Evolutionary conservation across 2,329 filamentous ascomycete species (phyloP), one percentile per base, ranked within the genome.

Genomic region (Aspergillus luchuensis): DNA sequence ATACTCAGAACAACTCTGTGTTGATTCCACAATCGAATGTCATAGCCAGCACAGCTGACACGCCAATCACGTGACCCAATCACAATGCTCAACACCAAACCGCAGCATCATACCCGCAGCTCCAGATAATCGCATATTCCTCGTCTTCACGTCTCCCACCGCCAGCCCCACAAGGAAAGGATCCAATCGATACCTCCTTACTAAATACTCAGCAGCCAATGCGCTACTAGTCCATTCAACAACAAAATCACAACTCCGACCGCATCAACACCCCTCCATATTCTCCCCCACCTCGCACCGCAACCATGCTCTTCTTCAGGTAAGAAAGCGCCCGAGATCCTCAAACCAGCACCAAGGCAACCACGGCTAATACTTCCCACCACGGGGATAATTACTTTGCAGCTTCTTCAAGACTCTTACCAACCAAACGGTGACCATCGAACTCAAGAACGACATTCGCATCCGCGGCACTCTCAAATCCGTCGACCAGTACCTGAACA

Each of bases 351-450:
- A 54, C 25, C 30, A 48, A 53, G 50, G 23, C 45, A 30, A 39
- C 33, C 10, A n/a, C 47, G 13, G 41, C 47, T 15, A 45, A 25
- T 53, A 19, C 28, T 4, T 1, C 28, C 28, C 30, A n/a, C 21
- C 57, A 52, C 2, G 11, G 33, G 33, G 11, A 13, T 36, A 13
- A 36, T 1, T 30, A 30, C 10, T 36, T 36, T 5, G 53, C 74
- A 95, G 91, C 82, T 98, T 97, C 83, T 98, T 98, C 88, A 98
- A 98, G 80, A 98, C 94, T 57, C 90, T 98, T 72, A 96, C 97
- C 76, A 95, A 97, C 82, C 90, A 95, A 69, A 89, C 96, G 82
- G 93, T 99, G 73, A 98, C 93, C 50, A 92, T 99, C 75, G 95
- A 99, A 83, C 91, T 99, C 77, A 99, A 99, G 82, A 99, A 99